A percentile compares a stretch with the other conserved stretches of the same genome.
These are phyloP conservation scores for Mycena belliarum DNA, from an alignment of 768 basidiomycete genomes.

Conservation along the genomic window DNA sequence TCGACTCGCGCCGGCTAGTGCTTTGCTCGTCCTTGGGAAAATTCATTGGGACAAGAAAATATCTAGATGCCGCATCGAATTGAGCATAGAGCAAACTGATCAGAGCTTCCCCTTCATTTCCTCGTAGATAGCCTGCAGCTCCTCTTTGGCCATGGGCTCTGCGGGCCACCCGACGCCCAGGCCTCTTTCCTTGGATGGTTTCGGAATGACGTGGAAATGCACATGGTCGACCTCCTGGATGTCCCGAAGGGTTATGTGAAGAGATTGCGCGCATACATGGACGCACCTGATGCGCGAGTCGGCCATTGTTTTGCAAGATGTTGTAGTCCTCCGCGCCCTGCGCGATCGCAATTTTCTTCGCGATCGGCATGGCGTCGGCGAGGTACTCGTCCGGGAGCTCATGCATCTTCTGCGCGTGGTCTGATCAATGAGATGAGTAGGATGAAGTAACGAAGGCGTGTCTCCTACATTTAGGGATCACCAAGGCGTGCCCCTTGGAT, in stretches of 20 bases:
- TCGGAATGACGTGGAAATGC: conserved; percentile 94
- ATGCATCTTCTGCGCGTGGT: conserved; percentile 84
- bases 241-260: neutral
- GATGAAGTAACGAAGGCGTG: neutral
- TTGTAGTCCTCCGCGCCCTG: conserved; percentile 82
- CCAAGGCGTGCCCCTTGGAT: conserved; percentile 85
- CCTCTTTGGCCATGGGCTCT: conserved; percentile 58
- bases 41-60: too few relatives aligned
- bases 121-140: conserved; percentile 57
- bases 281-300: conserved; percentile 57
- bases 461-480: conserved; percentile 87
- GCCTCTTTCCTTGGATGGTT: conserved; percentile 72
- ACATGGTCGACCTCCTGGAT: conserved; percentile 77
- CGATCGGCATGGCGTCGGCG: conserved; percentile 71
- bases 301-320: conserved; percentile 69
- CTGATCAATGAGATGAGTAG: conserved; percentile 38
- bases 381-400: conserved; percentile 88
- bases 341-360: conserved; percentile 86
- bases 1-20: too few relatives aligned
- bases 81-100: too few relatives aligned
- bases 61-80: too few relatives aligned
- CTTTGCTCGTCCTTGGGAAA: too few relatives aligned
- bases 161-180: conserved; percentile 83
- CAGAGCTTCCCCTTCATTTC: conserved; percentile 61
- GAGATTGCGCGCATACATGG: neutral